Conservation (phyloP, 345 rosid species). For the Eucalyptus regnans region DNA sequence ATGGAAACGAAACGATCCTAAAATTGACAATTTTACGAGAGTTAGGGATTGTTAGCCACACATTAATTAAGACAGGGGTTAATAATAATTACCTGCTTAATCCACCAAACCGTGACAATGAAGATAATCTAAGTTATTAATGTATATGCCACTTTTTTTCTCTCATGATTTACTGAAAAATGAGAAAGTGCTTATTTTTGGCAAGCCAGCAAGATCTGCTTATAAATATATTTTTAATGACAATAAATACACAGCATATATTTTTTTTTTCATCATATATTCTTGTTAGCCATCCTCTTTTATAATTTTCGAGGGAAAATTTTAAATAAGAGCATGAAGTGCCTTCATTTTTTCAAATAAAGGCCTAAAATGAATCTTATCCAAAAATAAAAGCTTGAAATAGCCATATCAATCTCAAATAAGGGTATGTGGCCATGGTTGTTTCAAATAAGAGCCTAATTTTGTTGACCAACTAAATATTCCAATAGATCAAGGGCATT, state of each 20-base stretch:
- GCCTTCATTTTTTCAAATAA: neutral
- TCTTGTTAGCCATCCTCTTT: neutral
- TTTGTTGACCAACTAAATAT: too few relatives aligned
- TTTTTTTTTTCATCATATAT: neutral
- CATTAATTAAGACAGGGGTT: neutral
- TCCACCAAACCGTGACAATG: neutral
- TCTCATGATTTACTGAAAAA: neutral
- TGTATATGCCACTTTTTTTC: neutral
- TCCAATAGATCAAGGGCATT: too few relatives aligned
- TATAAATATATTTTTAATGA: neutral
- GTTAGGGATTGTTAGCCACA: neutral
- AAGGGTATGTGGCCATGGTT: too few relatives aligned
- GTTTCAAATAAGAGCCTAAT: too few relatives aligned
- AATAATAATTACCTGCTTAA: neutral
- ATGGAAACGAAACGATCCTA: too few relatives aligned
- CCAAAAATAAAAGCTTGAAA: too few relatives aligned
- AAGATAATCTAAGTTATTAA: neutral
- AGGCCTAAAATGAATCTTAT: rapidly evolving
- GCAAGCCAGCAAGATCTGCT: neutral
- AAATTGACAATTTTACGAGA: neutral
- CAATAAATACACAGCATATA: neutral
- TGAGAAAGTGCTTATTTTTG: neutral
- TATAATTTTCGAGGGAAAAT: neutral
- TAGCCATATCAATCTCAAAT: too few relatives aligned
- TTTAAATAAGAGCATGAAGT: too few relatives aligned